phyloP scores from a whole-genome alignment of 176 grass and related monocot species.

The Canna indica region DNA sequence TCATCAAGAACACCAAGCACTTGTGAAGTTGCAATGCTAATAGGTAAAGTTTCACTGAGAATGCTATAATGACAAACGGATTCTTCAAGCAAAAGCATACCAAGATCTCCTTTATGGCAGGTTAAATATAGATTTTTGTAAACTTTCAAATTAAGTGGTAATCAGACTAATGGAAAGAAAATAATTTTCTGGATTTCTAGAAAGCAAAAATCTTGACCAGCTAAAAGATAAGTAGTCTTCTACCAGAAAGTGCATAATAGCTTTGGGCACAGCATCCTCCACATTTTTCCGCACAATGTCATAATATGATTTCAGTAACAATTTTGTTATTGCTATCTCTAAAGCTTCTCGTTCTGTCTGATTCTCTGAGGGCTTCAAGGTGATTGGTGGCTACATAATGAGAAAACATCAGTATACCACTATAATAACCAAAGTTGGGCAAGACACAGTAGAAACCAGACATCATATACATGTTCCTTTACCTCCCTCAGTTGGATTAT shows the following conservation, averaged over 20 bases:
- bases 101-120: not conserved
- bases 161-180: not conserved
- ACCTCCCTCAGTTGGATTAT: slow-evolving; percentile 89
- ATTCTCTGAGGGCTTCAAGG: slow-evolving; percentile 81
- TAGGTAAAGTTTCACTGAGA: not conserved
- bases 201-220: not conserved
- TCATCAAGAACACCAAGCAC: too few species aligned
- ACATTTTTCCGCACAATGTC: slow-evolving; percentile 97
- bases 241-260: slow-evolving; percentile 99
- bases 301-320: slow-evolving; percentile 97
- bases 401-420: slow-evolving; percentile 22
- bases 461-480: slow-evolving; percentile 10
- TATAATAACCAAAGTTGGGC: slow-evolving; percentile 9
- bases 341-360: slow-evolving; percentile 92
- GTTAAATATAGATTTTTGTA: not conserved
- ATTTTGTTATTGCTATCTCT: slow-evolving; percentile 94
- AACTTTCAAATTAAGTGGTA: not conserved
- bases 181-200: not conserved
- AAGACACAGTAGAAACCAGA: slow-evolving; percentile 3
- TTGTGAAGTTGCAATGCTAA: too few species aligned
- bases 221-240: slow-evolving; percentile 3
- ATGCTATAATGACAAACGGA: not conserved
- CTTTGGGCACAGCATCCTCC: slow-evolving; percentile 88
- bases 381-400: slow-evolving; percentile 60
- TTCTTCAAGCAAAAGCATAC: not conserved